A percentile compares a stretch with the other conserved stretches of the same genome.
Conservation (phyloP, 2,329 filamentous ascomycete genomes). For the Lizonia empirigonia region DNA sequence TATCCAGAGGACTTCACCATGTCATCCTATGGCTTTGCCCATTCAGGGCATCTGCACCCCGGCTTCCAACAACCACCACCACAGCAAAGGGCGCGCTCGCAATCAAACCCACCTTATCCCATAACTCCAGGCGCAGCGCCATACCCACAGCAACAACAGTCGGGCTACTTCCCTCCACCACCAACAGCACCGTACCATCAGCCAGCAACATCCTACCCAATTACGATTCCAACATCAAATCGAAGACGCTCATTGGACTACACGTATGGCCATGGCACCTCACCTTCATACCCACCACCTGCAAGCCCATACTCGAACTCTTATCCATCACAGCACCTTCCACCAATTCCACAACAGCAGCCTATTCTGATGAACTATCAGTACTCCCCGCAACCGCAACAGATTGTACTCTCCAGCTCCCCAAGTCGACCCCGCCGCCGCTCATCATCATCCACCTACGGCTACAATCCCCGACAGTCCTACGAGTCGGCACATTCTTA, state of each 20-base stretch:
- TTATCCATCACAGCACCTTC: slow-evolving; percentile 8
- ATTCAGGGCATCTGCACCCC: slow-evolving; percentile 20
- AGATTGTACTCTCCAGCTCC: background rate
- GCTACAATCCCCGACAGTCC: slow-evolving; percentile 2
- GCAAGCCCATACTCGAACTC: slow-evolving; percentile 3
- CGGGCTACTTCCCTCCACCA: slow-evolving; percentile 15
- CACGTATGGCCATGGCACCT: background rate
- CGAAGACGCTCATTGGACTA: slow-evolving; percentile 2
- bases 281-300: background rate
- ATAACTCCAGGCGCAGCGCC: slow-evolving; percentile 13
- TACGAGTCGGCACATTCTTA: slow-evolving; percentile 8
- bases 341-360: slow-evolving; percentile 17
- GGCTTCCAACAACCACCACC: slow-evolving; percentile 18
- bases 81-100: slow-evolving; percentile 12
- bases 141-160: slow-evolving; percentile 12
- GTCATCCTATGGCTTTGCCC: slow-evolving; percentile 32
- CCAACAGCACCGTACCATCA: slow-evolving; percentile 8
- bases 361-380: slow-evolving; percentile 3
- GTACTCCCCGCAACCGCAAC: slow-evolving; percentile 1
- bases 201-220: slow-evolving; percentile 2
- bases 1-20: slow-evolving; percentile 19
- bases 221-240: slow-evolving; percentile 8
- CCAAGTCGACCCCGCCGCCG: slow-evolving; percentile 1
- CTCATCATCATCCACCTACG: slow-evolving; percentile 8
- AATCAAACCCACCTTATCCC: slow-evolving; percentile 24